Conservation (phyloP, 192 early-diverging fungal species). For the Thamnidium elegans region DNA sequence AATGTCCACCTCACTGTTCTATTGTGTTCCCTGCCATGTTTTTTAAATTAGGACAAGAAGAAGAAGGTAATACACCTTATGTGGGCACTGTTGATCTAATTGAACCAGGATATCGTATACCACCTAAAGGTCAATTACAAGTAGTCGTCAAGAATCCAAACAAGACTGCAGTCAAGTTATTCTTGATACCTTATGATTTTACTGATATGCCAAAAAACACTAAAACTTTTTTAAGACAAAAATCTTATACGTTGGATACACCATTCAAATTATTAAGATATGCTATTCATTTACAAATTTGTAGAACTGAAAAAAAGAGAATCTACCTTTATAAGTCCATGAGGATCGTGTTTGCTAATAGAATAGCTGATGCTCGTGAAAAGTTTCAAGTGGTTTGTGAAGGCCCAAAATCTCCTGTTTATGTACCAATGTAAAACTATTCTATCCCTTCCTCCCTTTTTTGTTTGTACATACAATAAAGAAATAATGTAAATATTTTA, state of each 20-base stretch:
- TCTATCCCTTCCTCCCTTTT: no score
- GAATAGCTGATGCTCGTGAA: conserved; percentile 63
- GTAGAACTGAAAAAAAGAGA: conserved; percentile 49
- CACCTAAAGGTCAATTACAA: conserved; percentile 71
- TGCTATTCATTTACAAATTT: conserved; percentile 78
- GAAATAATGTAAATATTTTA: no score
- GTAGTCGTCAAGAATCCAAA: conserved; percentile 80
- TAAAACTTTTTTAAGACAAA: conserved; percentile 83
- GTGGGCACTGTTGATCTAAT: conserved; percentile 67
- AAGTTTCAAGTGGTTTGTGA: conserved; percentile 58
- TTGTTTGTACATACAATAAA: no score
- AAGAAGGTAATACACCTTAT: conserved; percentile 64
- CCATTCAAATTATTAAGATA: conserved; percentile 51
- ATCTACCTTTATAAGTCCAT: conserved; percentile 64
- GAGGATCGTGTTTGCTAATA: conserved; percentile 73
- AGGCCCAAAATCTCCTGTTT: conserved; percentile 54
- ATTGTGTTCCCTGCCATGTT: conserved; percentile 71
- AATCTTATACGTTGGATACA: conserved; percentile 50
- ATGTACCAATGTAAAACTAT: conserved; percentile 26
- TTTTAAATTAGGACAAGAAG: conserved; percentile 60
- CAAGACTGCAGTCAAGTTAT: conserved; percentile 75
- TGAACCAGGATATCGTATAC: conserved; percentile 62
- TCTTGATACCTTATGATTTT: conserved; percentile 78
- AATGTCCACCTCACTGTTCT: conserved; percentile 64
- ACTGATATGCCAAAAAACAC: conserved; percentile 63